phyloP scores from a whole-genome alignment of 495 filamentous ascomycete species.

The Glutinoglossum americanum region DNA sequence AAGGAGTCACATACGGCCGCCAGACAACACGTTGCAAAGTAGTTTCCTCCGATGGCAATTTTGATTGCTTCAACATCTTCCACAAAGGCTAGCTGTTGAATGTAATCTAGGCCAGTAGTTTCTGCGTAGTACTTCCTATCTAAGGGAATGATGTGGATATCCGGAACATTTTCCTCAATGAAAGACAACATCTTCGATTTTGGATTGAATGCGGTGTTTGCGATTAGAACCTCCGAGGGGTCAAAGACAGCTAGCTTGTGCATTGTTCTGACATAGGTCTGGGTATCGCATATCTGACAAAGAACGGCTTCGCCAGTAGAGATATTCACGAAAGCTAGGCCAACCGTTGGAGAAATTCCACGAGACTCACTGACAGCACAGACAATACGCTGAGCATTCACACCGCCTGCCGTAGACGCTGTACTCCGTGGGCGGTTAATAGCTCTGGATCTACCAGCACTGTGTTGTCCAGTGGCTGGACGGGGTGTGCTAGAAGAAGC shows the following conservation, averaged over 20 bases:
- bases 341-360: conserved; percentile 68
- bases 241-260: conserved; percentile 66
- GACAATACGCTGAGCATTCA: conserved; percentile 47
- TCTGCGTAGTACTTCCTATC: conserved; percentile 86
- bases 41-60: conserved; percentile 58
- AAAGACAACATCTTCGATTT: conserved; percentile 60
- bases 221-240: conserved; percentile 52
- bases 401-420: conserved; percentile 33
- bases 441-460: conserved; percentile 26
- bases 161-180: conserved; percentile 45
- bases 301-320: conserved; percentile 63
- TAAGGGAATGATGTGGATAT: conserved; percentile 33
- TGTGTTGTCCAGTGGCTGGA: conserved; percentile 20
- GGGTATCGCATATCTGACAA: conserved; percentile 77
- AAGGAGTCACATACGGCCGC: conserved; percentile 41
- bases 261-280: conserved; percentile 65
- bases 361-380: conserved; percentile 85
- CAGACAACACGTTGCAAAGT: conserved; percentile 76
- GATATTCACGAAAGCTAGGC: conserved; percentile 73
- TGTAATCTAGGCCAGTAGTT: conserved; percentile 50
- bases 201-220: conserved; percentile 40
- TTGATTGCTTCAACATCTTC: conserved; percentile 63
- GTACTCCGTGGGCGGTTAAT: conserved; percentile 42
- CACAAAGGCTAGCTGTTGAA: conserved; percentile 54
- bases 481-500: conserved; percentile 10